A percentile compares a stretch with the other conserved stretches of the same genome.
These are phyloP conservation scores for Aspergillus proliferans DNA, from an alignment of 2,329 filamentous ascomycete species.

Conservation along the genomic window DNA sequence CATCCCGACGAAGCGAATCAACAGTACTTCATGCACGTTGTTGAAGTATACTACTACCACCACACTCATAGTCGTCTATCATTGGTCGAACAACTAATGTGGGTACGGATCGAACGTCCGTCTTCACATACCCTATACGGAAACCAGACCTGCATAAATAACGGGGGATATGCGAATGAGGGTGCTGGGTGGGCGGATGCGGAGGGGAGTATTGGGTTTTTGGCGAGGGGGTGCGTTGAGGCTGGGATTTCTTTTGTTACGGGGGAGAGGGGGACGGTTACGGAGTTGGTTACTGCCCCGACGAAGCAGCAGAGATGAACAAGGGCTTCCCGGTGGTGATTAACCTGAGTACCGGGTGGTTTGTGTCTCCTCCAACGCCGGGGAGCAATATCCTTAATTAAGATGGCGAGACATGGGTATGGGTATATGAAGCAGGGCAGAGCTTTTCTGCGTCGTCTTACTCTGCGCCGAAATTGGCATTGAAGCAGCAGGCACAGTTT, in stretches of 20 bases:
- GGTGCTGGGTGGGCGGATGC: conserved; percentile 70
- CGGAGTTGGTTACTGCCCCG: conserved; percentile 19
- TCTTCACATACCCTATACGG: background rate
- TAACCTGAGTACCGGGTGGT: conserved; percentile 40
- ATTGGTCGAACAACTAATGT: background rate
- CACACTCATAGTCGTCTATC: no score
- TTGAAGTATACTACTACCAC: background rate
- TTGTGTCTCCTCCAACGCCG: conserved; percentile 45
- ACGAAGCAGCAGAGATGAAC: conserved; percentile 58
- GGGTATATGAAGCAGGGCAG: conserved; percentile 45
- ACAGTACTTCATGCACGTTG: background rate
- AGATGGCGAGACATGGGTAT: conserved; percentile 60
- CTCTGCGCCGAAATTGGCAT: background rate
- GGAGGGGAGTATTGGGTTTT: conserved; percentile 44
- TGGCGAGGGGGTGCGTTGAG: conserved; percentile 18
- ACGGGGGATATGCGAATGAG: background rate
- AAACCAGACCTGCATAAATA: background rate
- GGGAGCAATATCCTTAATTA: conserved; percentile 56
- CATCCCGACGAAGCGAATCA: no score
- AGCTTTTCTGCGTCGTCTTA: conserved; percentile 6
- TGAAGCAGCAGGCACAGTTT: conserved; percentile 20
- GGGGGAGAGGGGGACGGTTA: no score
- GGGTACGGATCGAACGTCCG: background rate
- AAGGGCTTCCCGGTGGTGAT: conserved; percentile 55
- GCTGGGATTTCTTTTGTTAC: conserved; percentile 37